Evolutionary conservation across 2,329 filamentous ascomycete genomes (phyloP).

Genomic region (Aureobasidium sp.): DNA sequence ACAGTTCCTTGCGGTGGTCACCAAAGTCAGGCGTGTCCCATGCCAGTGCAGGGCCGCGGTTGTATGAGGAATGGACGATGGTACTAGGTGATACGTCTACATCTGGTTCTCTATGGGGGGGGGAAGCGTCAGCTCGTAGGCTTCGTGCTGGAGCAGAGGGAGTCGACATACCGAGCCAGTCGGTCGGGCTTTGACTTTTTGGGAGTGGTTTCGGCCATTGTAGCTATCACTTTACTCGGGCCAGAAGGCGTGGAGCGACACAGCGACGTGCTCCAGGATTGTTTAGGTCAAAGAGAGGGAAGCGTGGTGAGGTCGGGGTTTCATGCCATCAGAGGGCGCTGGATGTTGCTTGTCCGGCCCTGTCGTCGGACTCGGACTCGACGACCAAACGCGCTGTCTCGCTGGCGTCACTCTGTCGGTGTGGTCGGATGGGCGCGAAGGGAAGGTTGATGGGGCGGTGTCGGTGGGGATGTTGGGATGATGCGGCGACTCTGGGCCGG

Average conservation of each 20-base stretch:
- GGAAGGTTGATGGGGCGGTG: background rate
- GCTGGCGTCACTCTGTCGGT: background rate
- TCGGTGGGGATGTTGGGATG: background rate
- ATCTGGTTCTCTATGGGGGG: constrained; percentile 22
- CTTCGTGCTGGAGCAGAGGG: background rate
- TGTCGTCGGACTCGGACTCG: constrained; percentile 3
- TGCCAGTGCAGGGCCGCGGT: constrained; percentile 18
- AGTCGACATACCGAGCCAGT: constrained; percentile 32
- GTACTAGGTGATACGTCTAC: constrained; percentile 35
- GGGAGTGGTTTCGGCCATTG: constrained; percentile 13
- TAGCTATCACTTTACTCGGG: constrained; percentile 49
- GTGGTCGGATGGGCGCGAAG: background rate
- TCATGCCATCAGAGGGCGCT: constrained; percentile 1
- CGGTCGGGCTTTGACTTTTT: constrained; percentile 14
- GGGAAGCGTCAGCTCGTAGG: background rate
- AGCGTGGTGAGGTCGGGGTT: background rate
- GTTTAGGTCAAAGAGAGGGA: background rate
- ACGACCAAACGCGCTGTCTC: background rate
- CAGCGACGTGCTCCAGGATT: too few relatives aligned
- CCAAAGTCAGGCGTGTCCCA: constrained; percentile 51
- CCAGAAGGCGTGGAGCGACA: constrained; percentile 43
- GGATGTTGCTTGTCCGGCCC: background rate
- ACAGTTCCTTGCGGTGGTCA: constrained; percentile 64
- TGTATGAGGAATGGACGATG: constrained; percentile 26
- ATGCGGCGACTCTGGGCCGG: background rate